Conservation (phyloP, 805 yeast genomes). For the Candida ulmi region DNA sequence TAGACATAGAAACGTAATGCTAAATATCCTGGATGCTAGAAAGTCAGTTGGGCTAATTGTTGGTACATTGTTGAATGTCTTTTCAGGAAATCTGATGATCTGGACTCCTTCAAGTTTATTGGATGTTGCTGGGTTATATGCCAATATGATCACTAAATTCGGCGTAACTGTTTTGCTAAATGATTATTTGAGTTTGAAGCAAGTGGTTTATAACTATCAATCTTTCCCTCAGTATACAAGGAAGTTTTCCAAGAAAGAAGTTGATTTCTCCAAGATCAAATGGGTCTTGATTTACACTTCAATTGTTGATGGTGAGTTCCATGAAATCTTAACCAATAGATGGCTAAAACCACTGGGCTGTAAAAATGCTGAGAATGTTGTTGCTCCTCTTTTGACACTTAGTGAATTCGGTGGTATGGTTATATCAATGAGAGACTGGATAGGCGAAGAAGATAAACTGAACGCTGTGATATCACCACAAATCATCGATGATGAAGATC, state of each 20-base stretch:
- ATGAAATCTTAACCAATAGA: constrained; percentile 81
- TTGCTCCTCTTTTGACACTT: constrained; percentile 83
- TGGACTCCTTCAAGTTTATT: constrained; percentile 75
- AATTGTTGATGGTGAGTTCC: constrained; percentile 89
- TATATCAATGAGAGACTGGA: constrained; percentile 86
- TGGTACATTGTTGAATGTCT: constrained; percentile 76
- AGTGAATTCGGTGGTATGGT: constrained; percentile 97
- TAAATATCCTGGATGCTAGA: constrained; percentile 63
- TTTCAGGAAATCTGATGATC: constrained; percentile 74
- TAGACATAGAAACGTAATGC: constrained; percentile 46
- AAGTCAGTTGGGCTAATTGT: constrained; percentile 82
- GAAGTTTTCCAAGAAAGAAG: constrained; percentile 66
- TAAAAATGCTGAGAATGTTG: constrained; percentile 62
- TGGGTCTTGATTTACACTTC: constrained; percentile 90
- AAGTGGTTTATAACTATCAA: constrained; percentile 90
- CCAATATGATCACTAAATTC: constrained; percentile 66
- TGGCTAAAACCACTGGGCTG: constrained; percentile 92
- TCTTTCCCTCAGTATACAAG: constrained; percentile 81
- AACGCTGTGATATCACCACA: constrained; percentile 42
- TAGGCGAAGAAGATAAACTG: constrained; percentile 61
- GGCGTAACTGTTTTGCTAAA: constrained; percentile 72
- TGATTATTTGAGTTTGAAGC: constrained; percentile 83
- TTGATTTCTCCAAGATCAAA: constrained; percentile 69
- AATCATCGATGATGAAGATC: constrained; percentile 33
- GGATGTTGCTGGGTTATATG: constrained; percentile 81